Evolutionary conservation across 352 stramenopile genomes (phyloP).

Genomic region (Pythium vanterpoolii): DNA sequence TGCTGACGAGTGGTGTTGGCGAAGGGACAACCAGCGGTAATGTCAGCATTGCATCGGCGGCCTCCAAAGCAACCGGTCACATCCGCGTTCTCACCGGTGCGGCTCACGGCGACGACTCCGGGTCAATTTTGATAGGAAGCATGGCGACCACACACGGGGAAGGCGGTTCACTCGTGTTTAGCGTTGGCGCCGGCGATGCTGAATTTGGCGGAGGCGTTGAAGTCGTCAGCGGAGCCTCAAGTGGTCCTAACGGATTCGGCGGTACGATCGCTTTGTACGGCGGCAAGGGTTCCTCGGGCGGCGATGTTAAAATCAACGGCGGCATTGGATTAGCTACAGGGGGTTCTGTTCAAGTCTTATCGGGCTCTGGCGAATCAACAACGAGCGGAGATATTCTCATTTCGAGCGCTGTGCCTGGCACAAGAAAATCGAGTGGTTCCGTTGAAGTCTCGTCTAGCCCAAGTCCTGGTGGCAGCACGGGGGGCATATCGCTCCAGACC

Average conservation of each 20-base stretch:
- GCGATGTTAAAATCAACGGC: conserved; percentile 7
- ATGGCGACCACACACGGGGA: not conserved
- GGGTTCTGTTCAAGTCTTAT: conserved; percentile 20
- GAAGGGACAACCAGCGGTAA: conserved; percentile 2
- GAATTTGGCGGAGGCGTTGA: not conserved
- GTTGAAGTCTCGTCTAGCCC: conserved; percentile 26
- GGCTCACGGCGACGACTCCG: not conserved
- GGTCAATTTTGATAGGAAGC: conserved; percentile 3
- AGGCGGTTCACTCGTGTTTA: not conserved
- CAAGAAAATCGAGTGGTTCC: conserved; percentile 24
- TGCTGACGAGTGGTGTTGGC: not conserved
- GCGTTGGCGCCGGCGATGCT: conserved; percentile 5
- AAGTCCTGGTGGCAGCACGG: conserved; percentile 21
- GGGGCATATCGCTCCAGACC: conserved; percentile 27
- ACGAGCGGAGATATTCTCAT: conserved; percentile 30
- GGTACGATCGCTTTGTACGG: conserved; percentile 1
- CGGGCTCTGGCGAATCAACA: conserved; percentile 14
- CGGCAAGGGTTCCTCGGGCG: conserved; percentile 4
- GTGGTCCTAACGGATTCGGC: not conserved
- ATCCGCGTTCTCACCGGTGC: not conserved
- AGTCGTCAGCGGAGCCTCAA: not conserved
- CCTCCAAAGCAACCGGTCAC: conserved; percentile 1
- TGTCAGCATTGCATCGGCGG: conserved; percentile 1
- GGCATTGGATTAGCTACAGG: conserved; percentile 1
- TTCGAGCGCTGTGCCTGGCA: conserved; percentile 20